A percentile compares a stretch with the other conserved stretches of the same genome.
These are phyloP conservation scores for Pterocarpus santalinus DNA, from an alignment of 306 rosid species.

Conservation along the genomic window DNA sequence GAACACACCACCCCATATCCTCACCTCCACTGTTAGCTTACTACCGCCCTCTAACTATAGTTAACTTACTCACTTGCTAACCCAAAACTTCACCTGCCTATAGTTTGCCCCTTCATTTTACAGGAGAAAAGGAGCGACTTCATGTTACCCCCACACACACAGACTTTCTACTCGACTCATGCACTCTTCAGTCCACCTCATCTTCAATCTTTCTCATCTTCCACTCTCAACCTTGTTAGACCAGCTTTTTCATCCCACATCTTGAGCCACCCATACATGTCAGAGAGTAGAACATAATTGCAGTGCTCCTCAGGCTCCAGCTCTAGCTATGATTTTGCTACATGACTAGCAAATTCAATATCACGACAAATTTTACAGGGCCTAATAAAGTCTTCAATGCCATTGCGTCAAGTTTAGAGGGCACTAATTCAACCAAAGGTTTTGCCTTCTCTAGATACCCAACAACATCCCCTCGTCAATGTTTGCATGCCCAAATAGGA, in stretches of 20 bases:
- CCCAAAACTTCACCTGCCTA: no score
- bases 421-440: constrained; percentile 73
- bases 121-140: no score
- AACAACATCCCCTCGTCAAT: no score
- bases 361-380: constrained; percentile 76
- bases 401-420: constrained; percentile 74
- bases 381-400: constrained; percentile 81
- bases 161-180: no score
- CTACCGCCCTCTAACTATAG: no score
- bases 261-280: constrained; percentile 71
- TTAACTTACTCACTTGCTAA: no score
- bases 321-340: constrained; percentile 66
- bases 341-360: constrained; percentile 76
- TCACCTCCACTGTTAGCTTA: no score
- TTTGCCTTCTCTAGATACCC: constrained; percentile 72
- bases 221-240: constrained; percentile 77
- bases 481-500: no score
- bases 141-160: no score
- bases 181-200: constrained; percentile 89
- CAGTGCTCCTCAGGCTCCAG: constrained; percentile 88
- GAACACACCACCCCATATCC: no score
- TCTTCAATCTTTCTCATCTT: constrained; percentile 84
- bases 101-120: no score
- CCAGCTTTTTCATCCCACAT: constrained; percentile 79
- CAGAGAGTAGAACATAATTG: constrained; percentile 75